phyloP scores from a whole-genome alignment of 1,284 basidiomycete species.

The Ganoderma boninense region DNA sequence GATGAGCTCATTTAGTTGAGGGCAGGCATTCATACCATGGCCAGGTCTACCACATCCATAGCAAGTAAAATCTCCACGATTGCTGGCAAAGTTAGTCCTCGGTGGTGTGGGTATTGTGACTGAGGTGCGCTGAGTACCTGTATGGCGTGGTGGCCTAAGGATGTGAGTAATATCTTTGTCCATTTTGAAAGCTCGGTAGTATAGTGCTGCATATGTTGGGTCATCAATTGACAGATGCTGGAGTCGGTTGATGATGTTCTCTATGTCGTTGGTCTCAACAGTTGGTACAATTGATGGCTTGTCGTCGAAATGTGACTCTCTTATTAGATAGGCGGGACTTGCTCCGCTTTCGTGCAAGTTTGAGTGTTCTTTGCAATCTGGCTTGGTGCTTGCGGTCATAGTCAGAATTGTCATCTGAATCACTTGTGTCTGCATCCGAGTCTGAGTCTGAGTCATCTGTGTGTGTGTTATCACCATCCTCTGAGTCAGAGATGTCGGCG shows the following conservation, averaged over 20 bases:
- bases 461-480: neutral
- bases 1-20: neutral
- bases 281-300: neutral
- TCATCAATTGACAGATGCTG: neutral
- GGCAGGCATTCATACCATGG: neutral
- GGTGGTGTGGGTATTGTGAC: neutral
- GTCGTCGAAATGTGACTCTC: neutral
- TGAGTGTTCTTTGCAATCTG: neutral
- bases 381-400: neutral
- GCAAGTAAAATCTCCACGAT: neutral
- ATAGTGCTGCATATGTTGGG: neutral
- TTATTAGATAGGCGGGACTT: neutral
- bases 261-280: neutral
- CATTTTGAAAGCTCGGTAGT: neutral
- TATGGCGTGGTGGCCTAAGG: neutral
- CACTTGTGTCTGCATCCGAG: neutral
- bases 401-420: neutral
- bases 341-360: neutral
- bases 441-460: neutral
- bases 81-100: neutral
- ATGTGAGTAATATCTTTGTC: neutral
- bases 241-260: neutral
- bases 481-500: neutral
- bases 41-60: neutral
- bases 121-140: neutral